phyloP scores from a whole-genome alignment of 352 stramenopile genomes.

The Globisporangium cederbergense region DNA sequence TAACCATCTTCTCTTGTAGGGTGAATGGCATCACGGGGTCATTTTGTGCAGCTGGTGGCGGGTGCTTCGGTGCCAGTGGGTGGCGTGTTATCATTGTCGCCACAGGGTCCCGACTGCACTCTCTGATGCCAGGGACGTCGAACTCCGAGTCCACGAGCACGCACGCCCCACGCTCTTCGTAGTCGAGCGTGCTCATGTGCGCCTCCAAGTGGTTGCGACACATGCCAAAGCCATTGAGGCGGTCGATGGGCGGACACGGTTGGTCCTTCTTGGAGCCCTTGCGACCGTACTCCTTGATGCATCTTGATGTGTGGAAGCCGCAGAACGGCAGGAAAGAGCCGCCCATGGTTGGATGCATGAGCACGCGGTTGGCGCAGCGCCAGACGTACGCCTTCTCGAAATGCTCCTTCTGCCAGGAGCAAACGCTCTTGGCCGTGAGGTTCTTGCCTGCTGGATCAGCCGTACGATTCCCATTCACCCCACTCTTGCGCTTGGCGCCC shows the following conservation, averaged over 20 bases:
- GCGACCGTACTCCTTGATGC: slow-evolving; percentile 52
- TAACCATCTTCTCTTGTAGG: background rate
- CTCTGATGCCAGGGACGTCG: slow-evolving; percentile 54
- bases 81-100: slow-evolving; percentile 25
- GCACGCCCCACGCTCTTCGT: slow-evolving; percentile 40
- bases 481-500: slow-evolving; percentile 13
- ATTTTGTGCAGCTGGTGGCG: slow-evolving; percentile 18
- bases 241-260: slow-evolving; percentile 43
- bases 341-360: slow-evolving; percentile 54
- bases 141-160: slow-evolving; percentile 57
- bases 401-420: slow-evolving; percentile 60
- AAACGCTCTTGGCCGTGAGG: slow-evolving; percentile 32
- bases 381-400: slow-evolving; percentile 46
- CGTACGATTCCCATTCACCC: slow-evolving; percentile 7
- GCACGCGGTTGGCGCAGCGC: slow-evolving; percentile 52
- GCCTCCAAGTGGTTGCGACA: slow-evolving; percentile 72
- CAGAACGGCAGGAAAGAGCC: slow-evolving; percentile 60
- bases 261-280: slow-evolving; percentile 27
- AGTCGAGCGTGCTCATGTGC: slow-evolving; percentile 46
- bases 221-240: slow-evolving; percentile 57
- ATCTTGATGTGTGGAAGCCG: slow-evolving; percentile 57
- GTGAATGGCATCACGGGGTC: background rate
- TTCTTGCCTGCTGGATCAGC: background rate
- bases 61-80: slow-evolving; percentile 48
- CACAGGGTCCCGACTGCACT: slow-evolving; percentile 40